Evolutionary conservation across 768 basidiomycete genomes (phyloP), one percentile per base, ranked within the genome.

Genomic region (Austroboletus eburneus): DNA sequence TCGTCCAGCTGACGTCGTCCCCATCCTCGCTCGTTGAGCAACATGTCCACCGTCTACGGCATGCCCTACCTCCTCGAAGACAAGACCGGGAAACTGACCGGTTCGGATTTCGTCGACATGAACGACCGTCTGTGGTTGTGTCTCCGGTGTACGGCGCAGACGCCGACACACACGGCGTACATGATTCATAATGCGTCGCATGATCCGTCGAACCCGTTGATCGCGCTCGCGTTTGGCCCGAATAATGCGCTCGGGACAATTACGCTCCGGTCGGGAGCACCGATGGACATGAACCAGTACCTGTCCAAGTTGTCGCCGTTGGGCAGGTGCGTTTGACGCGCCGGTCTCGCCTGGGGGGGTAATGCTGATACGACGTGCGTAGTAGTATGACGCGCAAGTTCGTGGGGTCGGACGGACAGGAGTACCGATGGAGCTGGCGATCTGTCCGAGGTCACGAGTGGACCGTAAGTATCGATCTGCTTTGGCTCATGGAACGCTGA

Each of bases 11-110:
- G n/a, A n/a, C n/a, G n/a, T n/a, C n/a, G n/a, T n/a, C n/a, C n/a
- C n/a, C n/a, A n/a, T n/a, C n/a, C n/a, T n/a, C n/a, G n/a, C n/a
- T n/a, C n/a, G n/a, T n/a, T 27, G 25, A 27, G 25, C 27, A 27
- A 27, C 53, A 63, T 59, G 61, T 50, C 58, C 33, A 71, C 74
- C 13, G 70, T 67, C 45, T 80, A 77, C 49, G 78, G 77, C 46
- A 67, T 83, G 56, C 78, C 81, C 32, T 77, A 69, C 63, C 75
- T 85, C 55, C 77, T 87, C 46, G 80, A 83, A 58, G 84, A 86
- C 67, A 76, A 68, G 45, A 76, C 75, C 6, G 83, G 82, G 4
- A 64, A 57, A 29, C 63, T 81, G 30, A 66, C 68, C 12, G 79
- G 75, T 29, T 76, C 81, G 4, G 75, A 80, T 17, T 87, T 81